Evolutionary conservation across 208 protist genomes (phyloP), one percentile per base, ranked within the genome.

Genomic region (Kentomonas sorsogonicus): DNA sequence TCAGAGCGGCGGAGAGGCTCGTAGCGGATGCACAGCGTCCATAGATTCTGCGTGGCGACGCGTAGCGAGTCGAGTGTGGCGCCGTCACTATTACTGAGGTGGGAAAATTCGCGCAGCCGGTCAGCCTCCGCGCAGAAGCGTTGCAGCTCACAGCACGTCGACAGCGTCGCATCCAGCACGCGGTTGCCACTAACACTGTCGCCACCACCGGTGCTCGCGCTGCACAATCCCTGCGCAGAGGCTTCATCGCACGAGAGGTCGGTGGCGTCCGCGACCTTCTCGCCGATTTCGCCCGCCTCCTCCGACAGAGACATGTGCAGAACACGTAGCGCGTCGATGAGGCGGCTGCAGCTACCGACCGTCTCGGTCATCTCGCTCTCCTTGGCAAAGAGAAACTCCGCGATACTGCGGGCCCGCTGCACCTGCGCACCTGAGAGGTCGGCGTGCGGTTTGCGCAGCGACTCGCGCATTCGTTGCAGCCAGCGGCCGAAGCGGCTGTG

Each of bases 401-500:
- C 72, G 31, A 77, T 75, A 10, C 87, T 79, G 2, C 80, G 83
- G 15, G 72, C 85, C 15, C 87, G 79, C 67, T 72, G 83, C 26
- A 68, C 81, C 69, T 96, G 90, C 1, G 90, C 90, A 0, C 52
- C 86, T 30, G 81, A 92, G 38, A 96, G 78, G 61, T 96, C 90
- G 55, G 72, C 71, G 67, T 94, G 81, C 39, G 84, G 85, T 44
- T 77, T 79, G 10, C 77, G 72, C 62, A 85, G 72, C 29, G 81
- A 83, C 53, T 91, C 84, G 3, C 85, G 84, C 81, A 96, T 77
- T 1, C 83, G 76, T 67, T 94, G 84, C 47, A 93, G 58, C 83
- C 84, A 92, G 15, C 87, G 87, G 0, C 74, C 69, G 46, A 78
- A 89, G 15, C 76, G 74, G 66, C 93, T 94, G 33, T 92, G 70